Evolutionary conservation across 2,329 filamentous ascomycete genomes (phyloP), one percentile per base, ranked within the genome.

Genomic region (Ophiostoma triangulosporum): DNA sequence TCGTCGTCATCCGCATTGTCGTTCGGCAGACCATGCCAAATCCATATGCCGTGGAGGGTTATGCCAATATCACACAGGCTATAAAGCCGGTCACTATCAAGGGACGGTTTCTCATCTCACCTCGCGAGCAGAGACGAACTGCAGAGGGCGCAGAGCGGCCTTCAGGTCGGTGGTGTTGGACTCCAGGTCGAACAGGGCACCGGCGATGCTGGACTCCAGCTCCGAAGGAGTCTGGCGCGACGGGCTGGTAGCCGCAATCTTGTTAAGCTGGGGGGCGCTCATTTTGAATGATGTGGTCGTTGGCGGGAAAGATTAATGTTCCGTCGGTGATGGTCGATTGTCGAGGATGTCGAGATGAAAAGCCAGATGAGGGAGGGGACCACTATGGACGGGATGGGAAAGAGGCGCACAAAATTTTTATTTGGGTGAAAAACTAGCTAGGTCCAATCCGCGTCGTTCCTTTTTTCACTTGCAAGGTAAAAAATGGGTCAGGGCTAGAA

Each of bases 41-140:
- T 43, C 38, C 48, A 15, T 17, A 38, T 29, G 20, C 40, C 49
- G 52, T 48, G 50, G 53, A 51, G 46, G 17, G 45, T 52, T 51
- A 50, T 50, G n/a, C n/a, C 48, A 52, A 29, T 52, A 20, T 43
- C 38, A 43, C 38, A 12, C 17, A 43, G 20, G 38, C 38, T 43
- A 43, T 20, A 43, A 43, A 43, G 38, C 38, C 20, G 24, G 20
- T 43, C 11, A 20, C 35, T 24, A 50, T 65, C 27, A 38, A 24
- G 22, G 33, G 40, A 8, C 20, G 20, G 20, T 3, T 17, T 29
- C 48, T 60, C 56, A 71, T 83, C 89, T 89, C 86, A 98, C 93
- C 91, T 98, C 93, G 75, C 90, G 88, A 72, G 93, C 93, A 77
- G 88, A 95, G 73, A 94, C 88, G 76, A 98, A 90, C 83, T 98